Conservation (phyloP, 305 asterid genomes). For the Striga hermonthica region DNA sequence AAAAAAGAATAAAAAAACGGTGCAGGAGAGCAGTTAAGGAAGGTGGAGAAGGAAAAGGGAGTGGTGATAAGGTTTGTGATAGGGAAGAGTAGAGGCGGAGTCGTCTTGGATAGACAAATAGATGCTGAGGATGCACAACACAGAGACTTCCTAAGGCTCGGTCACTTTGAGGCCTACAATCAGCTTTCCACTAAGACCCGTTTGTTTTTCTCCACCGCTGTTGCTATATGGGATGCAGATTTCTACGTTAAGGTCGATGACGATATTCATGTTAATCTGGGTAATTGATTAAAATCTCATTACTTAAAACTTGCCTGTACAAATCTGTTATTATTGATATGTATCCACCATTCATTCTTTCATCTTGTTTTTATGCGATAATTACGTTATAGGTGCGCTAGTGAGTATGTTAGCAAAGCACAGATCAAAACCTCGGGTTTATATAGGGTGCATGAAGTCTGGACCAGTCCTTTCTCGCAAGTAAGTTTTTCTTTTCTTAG, state of each 20-base stretch:
- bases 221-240: conserved; percentile 61
- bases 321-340: no score
- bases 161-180: conserved; percentile 63
- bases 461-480: conserved; percentile 65
- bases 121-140: conserved; percentile 53
- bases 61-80: conserved; percentile 58
- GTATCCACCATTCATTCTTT: background rate
- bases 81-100: conserved; percentile 64
- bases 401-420: conserved; percentile 47
- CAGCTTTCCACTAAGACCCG: conserved; percentile 60
- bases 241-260: conserved; percentile 76
- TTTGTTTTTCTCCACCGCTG: conserved; percentile 54
- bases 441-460: conserved; percentile 82
- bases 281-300: conserved; percentile 11
- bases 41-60: conserved; percentile 60
- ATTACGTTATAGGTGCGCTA: conserved; percentile 37
- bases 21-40: conserved; percentile 50
- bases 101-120: conserved; percentile 51
- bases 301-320: background rate
- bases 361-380: background rate
- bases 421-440: conserved; percentile 54
- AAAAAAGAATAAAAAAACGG: background rate
- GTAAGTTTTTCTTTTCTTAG: conserved; percentile 33
- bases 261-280: conserved; percentile 67
- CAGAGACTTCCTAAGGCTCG: conserved; percentile 55